Base-by-base conservation (phyloP, 2,329 filamentous ascomycete species). In the Phialophora macrospora region DNA sequence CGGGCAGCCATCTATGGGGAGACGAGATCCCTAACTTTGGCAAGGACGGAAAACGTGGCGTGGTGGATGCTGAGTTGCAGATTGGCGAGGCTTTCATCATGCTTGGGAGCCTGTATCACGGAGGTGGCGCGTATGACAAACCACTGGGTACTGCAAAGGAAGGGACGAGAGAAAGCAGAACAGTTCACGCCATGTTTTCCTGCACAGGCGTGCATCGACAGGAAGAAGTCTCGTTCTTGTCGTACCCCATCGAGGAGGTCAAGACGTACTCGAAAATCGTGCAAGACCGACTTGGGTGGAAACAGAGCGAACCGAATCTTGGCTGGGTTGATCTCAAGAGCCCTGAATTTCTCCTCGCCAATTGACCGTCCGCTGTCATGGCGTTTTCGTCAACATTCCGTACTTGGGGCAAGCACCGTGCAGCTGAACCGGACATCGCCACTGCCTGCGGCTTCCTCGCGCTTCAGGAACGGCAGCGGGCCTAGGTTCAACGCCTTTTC, bases 271-370 rank as follows among this genome's bases (percentile, higher is more conserved):
- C 77, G 7, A 72, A 74, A 55, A 57, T 79, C 3, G 77, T 78
- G 17, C 74, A 74, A 46, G 74, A 79, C 20, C 72, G 77, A 24
- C 62, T 79, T 55, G 78, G 77, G 1, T 79, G 77, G 77, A 78
- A 76, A 65, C 76, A 79, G 62, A 76, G 74, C 34, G 77, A 79
- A 62, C 77, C 77, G 20, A 79, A 79, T 61, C 63, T 79, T 32
- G 78, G 77, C 1, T 80, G 78, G 77, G 75, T 80, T 17, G 78
- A 79, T 68, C 69, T 79, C 49, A 76, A 75, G 64, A 75, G 73
- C 24, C 77, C 77, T 0, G 77, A 79, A 51, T 75, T 73, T 52
- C 62, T 78, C 7, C 65, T 69, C 22, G 56, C 61, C 26, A 44
- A 67, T 64, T 60, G 54, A 66, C 54, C 4, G 26, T 6, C 7